A percentile compares a stretch with the other conserved stretches of the same genome.
These are phyloP conservation scores for Coemansia guatemalensis DNA, from an alignment of 192 early-diverging fungal genomes.

Conservation along the genomic window DNA sequence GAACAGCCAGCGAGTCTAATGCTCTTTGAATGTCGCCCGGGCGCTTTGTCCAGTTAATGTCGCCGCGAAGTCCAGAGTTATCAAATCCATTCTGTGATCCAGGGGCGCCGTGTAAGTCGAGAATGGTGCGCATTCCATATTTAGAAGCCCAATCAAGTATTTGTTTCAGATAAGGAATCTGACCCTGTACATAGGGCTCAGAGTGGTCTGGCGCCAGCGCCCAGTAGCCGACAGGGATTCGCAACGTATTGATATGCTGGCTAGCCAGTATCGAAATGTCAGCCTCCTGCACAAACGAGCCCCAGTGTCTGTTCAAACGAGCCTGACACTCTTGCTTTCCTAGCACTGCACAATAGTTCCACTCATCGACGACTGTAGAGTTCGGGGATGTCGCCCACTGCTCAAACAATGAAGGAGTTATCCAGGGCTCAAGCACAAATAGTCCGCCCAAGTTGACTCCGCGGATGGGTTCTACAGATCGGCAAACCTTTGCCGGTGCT, in stretches of 20 bases:
- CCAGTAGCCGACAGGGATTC: slow-evolving; percentile 74
- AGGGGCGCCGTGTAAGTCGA: slow-evolving; percentile 70
- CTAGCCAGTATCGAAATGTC: slow-evolving; percentile 58
- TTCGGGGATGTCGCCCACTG: slow-evolving; percentile 36
- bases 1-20: slow-evolving; percentile 25
- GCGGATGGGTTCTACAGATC: slow-evolving; percentile 43
- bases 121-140: slow-evolving; percentile 63
- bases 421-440: slow-evolving; percentile 70
- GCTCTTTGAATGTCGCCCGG: slow-evolving; percentile 28
- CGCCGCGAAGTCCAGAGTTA: slow-evolving; percentile 48
- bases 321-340: slow-evolving; percentile 56
- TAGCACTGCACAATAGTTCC: slow-evolving; percentile 58
- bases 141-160: slow-evolving; percentile 64
- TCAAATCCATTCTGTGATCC: slow-evolving; percentile 74
- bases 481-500: background rate
- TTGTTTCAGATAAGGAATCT: slow-evolving; percentile 57
- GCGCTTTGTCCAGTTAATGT: slow-evolving; percentile 42
- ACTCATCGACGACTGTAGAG: slow-evolving; percentile 60
- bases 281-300: slow-evolving; percentile 59
- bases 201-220: slow-evolving; percentile 53
- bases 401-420: slow-evolving; percentile 51
- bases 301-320: slow-evolving; percentile 59
- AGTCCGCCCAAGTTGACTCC: slow-evolving; percentile 74
- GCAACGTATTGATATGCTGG: slow-evolving; percentile 65
- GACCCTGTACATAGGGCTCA: slow-evolving; percentile 64